Percentiles rank a stretch among this genome's conserved stretches.
phyloP scores from a whole-genome alignment of 2,329 filamentous ascomycete species.

The Cladophialophora bantiana region DNA sequence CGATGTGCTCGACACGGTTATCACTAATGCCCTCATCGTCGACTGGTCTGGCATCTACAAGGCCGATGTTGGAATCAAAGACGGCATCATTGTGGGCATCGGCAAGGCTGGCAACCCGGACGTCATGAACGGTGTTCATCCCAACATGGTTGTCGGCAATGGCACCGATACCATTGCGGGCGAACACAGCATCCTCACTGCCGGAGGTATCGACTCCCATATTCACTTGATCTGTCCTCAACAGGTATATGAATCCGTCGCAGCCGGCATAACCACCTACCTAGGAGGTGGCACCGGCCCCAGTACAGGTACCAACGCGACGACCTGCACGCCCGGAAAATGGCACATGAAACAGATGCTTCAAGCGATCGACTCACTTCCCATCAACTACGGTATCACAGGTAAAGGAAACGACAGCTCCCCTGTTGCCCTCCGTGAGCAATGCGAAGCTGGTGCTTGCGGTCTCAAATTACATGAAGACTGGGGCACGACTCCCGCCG shows the following conservation, averaged over 20 bases:
- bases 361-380: conserved; percentile 80
- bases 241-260: conserved; percentile 81
- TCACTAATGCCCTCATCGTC: conserved; percentile 87
- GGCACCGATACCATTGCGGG: conserved; percentile 92
- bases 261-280: conserved; percentile 88
- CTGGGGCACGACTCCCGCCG: conserved; percentile 89
- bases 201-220: conserved; percentile 87
- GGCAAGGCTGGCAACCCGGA: conserved; percentile 98
- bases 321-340: conserved; percentile 88
- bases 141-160: conserved; percentile 80
- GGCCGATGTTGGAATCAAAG: conserved; percentile 91
- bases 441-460: conserved; percentile 81
- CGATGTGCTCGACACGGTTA: conserved; percentile 80
- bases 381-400: conserved; percentile 88
- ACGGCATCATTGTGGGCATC: conserved; percentile 84
- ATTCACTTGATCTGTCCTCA: conserved; percentile 97
- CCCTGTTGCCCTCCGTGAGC: conserved; percentile 74
- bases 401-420: conserved; percentile 91
- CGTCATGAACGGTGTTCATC: conserved; percentile 86
- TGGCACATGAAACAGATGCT: conserved; percentile 88
- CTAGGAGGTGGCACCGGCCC: conserved; percentile 91
- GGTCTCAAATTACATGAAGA: conserved; percentile 96
- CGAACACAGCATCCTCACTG: conserved; percentile 88
- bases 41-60: conserved; percentile 96
- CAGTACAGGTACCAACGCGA: conserved; percentile 89